Base-by-base conservation (phyloP, 768 basidiomycete genomes). In the Inosperma sp. region DNA sequence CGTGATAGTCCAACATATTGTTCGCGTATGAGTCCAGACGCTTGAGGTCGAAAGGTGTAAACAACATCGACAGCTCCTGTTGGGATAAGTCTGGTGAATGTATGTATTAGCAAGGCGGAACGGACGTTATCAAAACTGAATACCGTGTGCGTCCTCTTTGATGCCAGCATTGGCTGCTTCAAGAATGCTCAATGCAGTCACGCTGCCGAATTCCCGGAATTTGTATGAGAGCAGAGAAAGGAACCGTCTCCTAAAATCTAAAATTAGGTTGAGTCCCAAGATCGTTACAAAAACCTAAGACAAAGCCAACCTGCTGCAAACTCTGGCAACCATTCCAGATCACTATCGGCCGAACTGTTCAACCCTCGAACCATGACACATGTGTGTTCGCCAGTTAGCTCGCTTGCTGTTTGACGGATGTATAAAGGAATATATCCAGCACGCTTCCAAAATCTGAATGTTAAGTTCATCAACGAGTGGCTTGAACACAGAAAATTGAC, bases 1-100 rank as follows among this genome's bases (percentile, higher is more conserved):
- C 92, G 63, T 98, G 96, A 61, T 95, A 97, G 67, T 98, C 96
- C 34, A 98, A 77, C 82, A 88, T 85, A 63, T 93, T 93, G 66
- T 96, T 93, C 1, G 93, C 88, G 57, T 99, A 99, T 5, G 95
- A 89, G 59, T 94, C 88, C 12, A 99, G 78, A 1, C 96, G 86
- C 66, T 98, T 97, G 59, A 98, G 77, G 67, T 98, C 96, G 65
- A 95, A 98, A 0, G 96, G 92, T 0, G 91, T 85, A 49, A 94
- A 65, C 6, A 88, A 64, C 40, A 84, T 71, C 1, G 80, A 71
- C 63, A 89, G 66, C 39, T 76, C 65, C 21, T 59, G 56, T 7
- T 74, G 60, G 21, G 60, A 59, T n/a, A 75, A 58, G 26, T 62
- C 74, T 72, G 52, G 13, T n/a, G n/a, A 46, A 26, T 22, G 12